Conservation (phyloP, 2,329 filamentous ascomycete genomes). For the Microcyclospora tardicrescens region DNA sequence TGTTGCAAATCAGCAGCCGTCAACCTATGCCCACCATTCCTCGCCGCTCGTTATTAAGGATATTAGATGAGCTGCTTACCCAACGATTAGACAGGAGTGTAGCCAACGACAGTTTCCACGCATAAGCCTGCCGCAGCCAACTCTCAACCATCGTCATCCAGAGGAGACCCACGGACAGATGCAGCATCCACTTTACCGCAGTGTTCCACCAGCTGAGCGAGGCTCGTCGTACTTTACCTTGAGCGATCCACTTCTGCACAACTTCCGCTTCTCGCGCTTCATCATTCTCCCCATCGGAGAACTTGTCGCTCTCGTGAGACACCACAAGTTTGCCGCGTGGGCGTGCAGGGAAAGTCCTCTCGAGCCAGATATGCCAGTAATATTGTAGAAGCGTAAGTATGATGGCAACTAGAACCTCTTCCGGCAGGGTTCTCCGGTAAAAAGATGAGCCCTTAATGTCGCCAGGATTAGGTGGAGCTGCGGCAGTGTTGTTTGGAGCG, state of each 20-base stretch:
- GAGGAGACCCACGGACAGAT: constrained; percentile 3
- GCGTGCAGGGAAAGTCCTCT: constrained; percentile 7
- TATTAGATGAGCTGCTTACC: too few relatives aligned
- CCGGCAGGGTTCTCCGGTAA: constrained; percentile 4
- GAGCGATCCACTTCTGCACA: constrained; percentile 8
- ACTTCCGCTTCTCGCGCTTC: constrained; percentile 6
- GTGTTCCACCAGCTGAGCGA: constrained; percentile 9
- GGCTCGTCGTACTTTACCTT: constrained; percentile 8
- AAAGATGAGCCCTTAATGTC: background rate
- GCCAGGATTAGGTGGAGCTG: too few relatives aligned
- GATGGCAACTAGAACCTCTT: constrained; percentile 1
- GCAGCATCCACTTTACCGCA: constrained; percentile 8
- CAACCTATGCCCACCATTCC: too few relatives aligned
- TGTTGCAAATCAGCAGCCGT: too few relatives aligned
- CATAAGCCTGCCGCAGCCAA: too few relatives aligned
- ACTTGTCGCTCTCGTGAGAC: constrained; percentile 1
- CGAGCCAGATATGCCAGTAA: constrained; percentile 11
- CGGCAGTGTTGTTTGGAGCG: too few relatives aligned
- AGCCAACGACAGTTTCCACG: too few relatives aligned
- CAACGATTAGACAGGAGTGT: too few relatives aligned
- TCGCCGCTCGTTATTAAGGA: too few relatives aligned
- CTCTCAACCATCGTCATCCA: background rate
- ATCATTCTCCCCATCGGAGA: background rate
- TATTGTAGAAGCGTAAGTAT: constrained; percentile 4
- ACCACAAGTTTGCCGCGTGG: background rate